Base-by-base conservation (phyloP, 768 basidiomycete genomes). In the Crassisporium funariophilum region DNA sequence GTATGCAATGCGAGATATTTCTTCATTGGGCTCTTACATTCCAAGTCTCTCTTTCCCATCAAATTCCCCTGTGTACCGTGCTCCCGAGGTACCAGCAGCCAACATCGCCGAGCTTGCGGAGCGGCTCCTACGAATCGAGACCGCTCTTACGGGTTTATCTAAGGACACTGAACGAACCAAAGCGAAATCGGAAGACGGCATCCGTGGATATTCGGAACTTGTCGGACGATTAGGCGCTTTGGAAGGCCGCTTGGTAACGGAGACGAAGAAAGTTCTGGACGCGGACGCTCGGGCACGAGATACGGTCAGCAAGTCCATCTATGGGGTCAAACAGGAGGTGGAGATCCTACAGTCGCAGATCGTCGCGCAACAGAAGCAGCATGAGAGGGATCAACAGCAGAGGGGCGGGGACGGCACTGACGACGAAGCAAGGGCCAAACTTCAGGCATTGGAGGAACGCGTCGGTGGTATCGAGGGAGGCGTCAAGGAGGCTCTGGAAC, bases 401-500 rank as follows among this genome's bases (percentile, higher is more conserved):
- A 47, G 48, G 15, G 34, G 46, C 8, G 29, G 29, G 29, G 29
- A 57, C 57, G 38, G 62, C 39, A 39, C 54, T 50, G 85, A 86
- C 54, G 81, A 80, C 17, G 83, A 84, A 51, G 79, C 83, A 1
- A 69, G 77, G 20, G 68, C 65, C 21, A 78, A 76, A 59, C 56
- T 89, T 39, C 74, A 66, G 48, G 62, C 70, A 0, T 60, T 91
- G 22, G 88, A 90, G 58, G 81, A 85, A 36, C 77, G 83, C 5
- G 50, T 91, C 12, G 80, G 74, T 0, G 62, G 61, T 23, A 71
- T 87, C 15, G 86, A 88, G 62, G 77, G 81, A 22, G 77, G 75
- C 2, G 75, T 88, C 39, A 81, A 81, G 63, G 87, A 90, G 44
- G 85, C 86, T 0, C 56, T 90, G n/a, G 88, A 90, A 41, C 25